Evolutionary conservation across 1,284 basidiomycete species (phyloP), one percentile per base, ranked within the genome.

Genomic region (Cystobasidium pallidum): DNA sequence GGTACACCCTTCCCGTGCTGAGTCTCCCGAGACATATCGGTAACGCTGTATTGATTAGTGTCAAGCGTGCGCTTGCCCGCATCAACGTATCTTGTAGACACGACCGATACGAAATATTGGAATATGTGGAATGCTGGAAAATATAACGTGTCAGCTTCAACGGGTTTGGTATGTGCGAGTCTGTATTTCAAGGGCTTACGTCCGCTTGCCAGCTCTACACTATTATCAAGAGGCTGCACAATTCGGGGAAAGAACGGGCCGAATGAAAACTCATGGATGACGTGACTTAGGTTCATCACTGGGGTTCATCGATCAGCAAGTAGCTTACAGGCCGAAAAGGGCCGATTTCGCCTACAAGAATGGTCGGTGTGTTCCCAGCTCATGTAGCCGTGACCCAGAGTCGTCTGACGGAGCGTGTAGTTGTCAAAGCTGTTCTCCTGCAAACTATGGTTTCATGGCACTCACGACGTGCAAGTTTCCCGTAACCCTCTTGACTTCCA

Each of bases 281-380:
- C 89, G 82, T 99, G 95, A 1, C 92, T 92, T 39, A 98, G 85
- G 80, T 99, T 98, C 92, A 99, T 96, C 75, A 89, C 91, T 95
- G 76, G 24, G 17, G 19, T n/a, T 36, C 2, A 36, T 19, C 11
- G 54, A 24, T 51, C 21, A 45, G 28, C 41, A 32, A 10, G 17
- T 52, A 24, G 11, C 32, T 26, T n/a, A n/a, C 19, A 3, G 15
- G 3, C 28, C 49, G 70, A 6, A 24, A 28, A 34, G 15, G 43
- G 4, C 15, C 34, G 34, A 28, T 26, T 15, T 83, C 41, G 30
- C 87, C 76, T 77, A 94, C 91, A 80, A 7, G 81, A 85, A 78
- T 97, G 94, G 75, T 92, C 90, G 1, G 94, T 91, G 80, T 97
- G 94, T 74, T 92, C 86, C 75, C 86, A 85, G 78, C 90, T 92